These are phyloP conservation scores for Hypoxylon fuscum DNA, from an alignment of 495 filamentous ascomycete species.

Conservation along the genomic window DNA sequence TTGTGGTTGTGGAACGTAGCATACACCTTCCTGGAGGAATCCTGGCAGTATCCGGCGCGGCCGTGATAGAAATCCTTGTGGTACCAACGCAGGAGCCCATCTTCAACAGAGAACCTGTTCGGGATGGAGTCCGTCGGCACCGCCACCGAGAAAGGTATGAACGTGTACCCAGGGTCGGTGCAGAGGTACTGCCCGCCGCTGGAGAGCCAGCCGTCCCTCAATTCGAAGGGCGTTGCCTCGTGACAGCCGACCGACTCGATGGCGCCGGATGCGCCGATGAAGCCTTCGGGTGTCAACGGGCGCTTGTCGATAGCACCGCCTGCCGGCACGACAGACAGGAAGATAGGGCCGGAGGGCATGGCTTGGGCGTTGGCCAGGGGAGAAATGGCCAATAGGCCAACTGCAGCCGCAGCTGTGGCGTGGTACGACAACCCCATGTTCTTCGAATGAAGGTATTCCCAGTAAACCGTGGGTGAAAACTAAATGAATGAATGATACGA, in stretches of 20 bases:
- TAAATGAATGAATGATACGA: background rate
- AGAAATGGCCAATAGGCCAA: conserved; percentile 37
- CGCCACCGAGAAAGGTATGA: conserved; percentile 4
- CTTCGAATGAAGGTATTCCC: conserved; percentile 13
- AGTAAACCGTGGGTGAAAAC: background rate
- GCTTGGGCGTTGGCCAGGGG: conserved; percentile 36
- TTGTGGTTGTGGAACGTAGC: conserved; percentile 7
- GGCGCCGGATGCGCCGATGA: conserved; percentile 17
- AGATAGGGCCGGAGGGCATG: conserved; percentile 3
- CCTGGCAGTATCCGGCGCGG: conserved; percentile 22
- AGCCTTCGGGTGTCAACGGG: background rate
- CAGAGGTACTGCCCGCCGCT: conserved; percentile 2
- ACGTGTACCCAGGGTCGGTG: conserved; percentile 1
- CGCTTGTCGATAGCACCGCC: conserved; percentile 14
- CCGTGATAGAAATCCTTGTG: conserved; percentile 18
- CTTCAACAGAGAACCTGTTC: conserved; percentile 10
- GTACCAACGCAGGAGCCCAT: conserved; percentile 26
- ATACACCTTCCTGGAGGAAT: conserved; percentile 12
- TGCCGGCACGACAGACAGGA: conserved; percentile 18
- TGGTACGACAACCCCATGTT: conserved; percentile 39
- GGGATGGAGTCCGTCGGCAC: background rate
- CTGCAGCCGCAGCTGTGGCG: conserved; percentile 36
- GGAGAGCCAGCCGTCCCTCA: background rate
- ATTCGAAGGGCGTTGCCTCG: conserved; percentile 20
- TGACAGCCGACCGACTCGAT: conserved; percentile 4